Conservation (phyloP, 148 eudicot genomes). For the Diospyros lotus region DNA sequence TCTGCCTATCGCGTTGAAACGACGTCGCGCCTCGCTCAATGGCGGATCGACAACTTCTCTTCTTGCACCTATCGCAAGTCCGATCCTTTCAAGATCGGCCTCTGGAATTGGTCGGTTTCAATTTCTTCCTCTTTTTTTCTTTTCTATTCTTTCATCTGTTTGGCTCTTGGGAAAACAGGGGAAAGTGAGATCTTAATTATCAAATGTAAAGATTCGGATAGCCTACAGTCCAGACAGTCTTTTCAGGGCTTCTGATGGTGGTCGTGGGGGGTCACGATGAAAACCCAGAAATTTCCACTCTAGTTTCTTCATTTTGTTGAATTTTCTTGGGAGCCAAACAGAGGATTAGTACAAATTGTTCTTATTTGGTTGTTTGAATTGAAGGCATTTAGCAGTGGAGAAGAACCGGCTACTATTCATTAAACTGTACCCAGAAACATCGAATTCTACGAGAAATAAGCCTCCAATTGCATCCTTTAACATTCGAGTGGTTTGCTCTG, state of each 20-base stretch:
- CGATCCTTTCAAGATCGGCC: constrained; percentile 75
- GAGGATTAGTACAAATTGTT: not conserved
- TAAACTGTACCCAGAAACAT: constrained; percentile 68
- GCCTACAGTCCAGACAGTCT: not conserved
- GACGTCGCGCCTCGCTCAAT: constrained; percentile 78
- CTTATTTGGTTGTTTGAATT: not conserved
- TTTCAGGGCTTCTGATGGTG: not conserved
- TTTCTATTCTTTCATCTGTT: constrained; percentile 2
- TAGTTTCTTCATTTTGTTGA: not conserved
- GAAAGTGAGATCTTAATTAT: not conserved
- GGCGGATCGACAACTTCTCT: constrained; percentile 67
- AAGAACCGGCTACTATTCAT: constrained; percentile 59
- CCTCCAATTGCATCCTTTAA: constrained; percentile 87
- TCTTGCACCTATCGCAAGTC: constrained; percentile 70
- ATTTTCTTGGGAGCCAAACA: not conserved
- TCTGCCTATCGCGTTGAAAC: constrained; percentile 68
- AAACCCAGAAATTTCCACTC: not conserved
- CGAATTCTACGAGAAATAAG: constrained; percentile 53
- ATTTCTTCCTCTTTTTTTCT: not conserved
- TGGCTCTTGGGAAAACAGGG: constrained; percentile 4
- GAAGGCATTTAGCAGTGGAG: constrained; percentile 82
- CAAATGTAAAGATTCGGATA: not conserved
- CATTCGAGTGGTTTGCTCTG: constrained; percentile 50
- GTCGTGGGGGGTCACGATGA: not conserved
- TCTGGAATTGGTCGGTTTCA: constrained; percentile 61